A percentile compares a stretch with the other conserved stretches of the same genome.
Conservation (phyloP, 139 green algal species). For the Picochlorum costavermella region DNA sequence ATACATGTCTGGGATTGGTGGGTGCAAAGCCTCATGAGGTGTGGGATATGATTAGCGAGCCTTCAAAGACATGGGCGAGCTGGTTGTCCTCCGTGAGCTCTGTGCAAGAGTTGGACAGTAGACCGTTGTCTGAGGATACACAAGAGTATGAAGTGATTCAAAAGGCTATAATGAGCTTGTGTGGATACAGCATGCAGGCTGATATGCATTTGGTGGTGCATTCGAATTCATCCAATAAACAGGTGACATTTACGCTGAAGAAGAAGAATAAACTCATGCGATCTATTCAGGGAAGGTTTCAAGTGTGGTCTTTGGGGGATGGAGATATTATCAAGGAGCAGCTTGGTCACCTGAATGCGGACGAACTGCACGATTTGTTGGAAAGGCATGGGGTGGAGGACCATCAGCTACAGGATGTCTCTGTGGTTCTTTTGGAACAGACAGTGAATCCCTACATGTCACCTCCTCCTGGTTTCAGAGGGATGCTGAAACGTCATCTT, state of each 20-base stretch:
- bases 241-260: background rate
- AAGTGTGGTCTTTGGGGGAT: background rate
- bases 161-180: background rate
- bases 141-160: background rate
- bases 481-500: too few relatives aligned
- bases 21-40: too few relatives aligned
- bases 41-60: too few relatives aligned
- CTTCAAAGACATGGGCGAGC: too few relatives aligned
- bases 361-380: too few relatives aligned
- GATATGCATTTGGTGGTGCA: conserved; percentile 4
- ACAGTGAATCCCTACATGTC: too few relatives aligned
- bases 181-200: background rate
- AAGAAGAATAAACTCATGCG: background rate
- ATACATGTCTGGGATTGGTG: too few relatives aligned
- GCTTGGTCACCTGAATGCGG: too few relatives aligned
- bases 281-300: background rate
- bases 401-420: too few relatives aligned
- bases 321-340: background rate
- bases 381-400: too few relatives aligned
- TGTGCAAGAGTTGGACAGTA: background rate
- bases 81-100: background rate
- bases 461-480: too few relatives aligned
- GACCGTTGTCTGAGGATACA: background rate
- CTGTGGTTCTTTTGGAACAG: too few relatives aligned
- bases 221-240: background rate